Base-by-base conservation (phyloP, 306 rosid species). In the Sindora glabra region DNA sequence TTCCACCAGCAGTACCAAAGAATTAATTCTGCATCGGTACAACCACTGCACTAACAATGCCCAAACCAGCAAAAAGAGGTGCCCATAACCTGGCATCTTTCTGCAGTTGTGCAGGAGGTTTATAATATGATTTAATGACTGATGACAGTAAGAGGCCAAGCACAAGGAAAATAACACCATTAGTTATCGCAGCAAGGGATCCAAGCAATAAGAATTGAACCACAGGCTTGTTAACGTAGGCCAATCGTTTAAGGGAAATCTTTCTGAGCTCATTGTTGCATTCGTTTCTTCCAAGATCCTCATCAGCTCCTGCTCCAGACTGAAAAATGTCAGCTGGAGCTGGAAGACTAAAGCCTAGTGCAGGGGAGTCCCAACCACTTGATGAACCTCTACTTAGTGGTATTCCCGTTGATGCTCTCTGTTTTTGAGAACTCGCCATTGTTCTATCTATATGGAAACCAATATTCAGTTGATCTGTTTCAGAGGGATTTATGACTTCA, bases 1-100 rank as follows among this genome's bases (percentile, higher is more conserved):
- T 92, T 57, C 92, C 98, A 16, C 96, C 96, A 22, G 96, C 96
- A 25, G 88, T 46, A 27, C 86, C 95, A 47, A 92, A 86, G 7
- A 80, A 46, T 77, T 69, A 86, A 60, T 81, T 78, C 53, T 81
- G 86, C 8, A 54, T 16, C 1, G 95, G 87, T 19, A 77, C 4
- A 2, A 30, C 41, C 16, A 66, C 47, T 3, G 86, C 49, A 40
- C 65, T 18, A 48, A 74, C 5, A 9, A 72, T 23, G 29, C 94
- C 98, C 80, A 88, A 34, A 32, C 84, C 80, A 2, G 78, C 54
- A 62, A 46, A 92, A 38, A 83, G 62, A 66, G 75, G 57, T 29
- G 86, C 77, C 96, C 98, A 86, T 8, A 62, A 76, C 47, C 23
- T 77, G 14, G 96, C 77, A 45, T 92, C 94, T 57, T 76, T 77